phyloP scores from a whole-genome alignment of 2,329 filamentous ascomycete genomes.

The Fusarium sp. region DNA sequence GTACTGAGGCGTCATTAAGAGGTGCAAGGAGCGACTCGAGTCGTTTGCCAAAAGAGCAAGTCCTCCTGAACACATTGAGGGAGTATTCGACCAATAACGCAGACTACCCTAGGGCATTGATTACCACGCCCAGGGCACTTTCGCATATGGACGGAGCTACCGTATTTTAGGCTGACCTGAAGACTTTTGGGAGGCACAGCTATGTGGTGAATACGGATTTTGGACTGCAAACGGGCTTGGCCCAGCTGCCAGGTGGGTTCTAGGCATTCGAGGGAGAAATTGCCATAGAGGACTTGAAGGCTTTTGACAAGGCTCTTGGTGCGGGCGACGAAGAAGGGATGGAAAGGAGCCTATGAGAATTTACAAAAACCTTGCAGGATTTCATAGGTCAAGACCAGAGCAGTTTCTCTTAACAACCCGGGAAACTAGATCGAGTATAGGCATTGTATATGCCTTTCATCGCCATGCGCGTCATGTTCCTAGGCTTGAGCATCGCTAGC shows the following conservation, averaged over 20 bases:
- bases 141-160: neutral
- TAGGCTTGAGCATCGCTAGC: too few relatives aligned
- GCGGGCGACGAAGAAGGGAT: neutral
- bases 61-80: neutral
- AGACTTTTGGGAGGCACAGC: neutral
- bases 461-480: too few relatives aligned
- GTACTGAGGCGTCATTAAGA: neutral
- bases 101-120: neutral
- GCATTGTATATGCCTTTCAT: too few relatives aligned
- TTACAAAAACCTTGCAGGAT: neutral
- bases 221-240: neutral
- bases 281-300: neutral
- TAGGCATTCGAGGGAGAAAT: neutral
- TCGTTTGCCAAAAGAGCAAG: too few relatives aligned
- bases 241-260: neutral
- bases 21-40: neutral
- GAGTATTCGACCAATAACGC: neutral
- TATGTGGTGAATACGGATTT: neutral
- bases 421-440: neutral
- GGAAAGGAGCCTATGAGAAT: neutral
- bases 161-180: neutral
- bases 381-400: neutral
- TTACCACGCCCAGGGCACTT: neutral
- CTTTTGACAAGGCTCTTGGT: neutral
- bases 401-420: neutral